Percentiles rank a stretch among this genome's conserved stretches.
Conservation (phyloP, 2,329 filamentous ascomycete genomes). For the Aspergillus oerlinghausenensis region DNA sequence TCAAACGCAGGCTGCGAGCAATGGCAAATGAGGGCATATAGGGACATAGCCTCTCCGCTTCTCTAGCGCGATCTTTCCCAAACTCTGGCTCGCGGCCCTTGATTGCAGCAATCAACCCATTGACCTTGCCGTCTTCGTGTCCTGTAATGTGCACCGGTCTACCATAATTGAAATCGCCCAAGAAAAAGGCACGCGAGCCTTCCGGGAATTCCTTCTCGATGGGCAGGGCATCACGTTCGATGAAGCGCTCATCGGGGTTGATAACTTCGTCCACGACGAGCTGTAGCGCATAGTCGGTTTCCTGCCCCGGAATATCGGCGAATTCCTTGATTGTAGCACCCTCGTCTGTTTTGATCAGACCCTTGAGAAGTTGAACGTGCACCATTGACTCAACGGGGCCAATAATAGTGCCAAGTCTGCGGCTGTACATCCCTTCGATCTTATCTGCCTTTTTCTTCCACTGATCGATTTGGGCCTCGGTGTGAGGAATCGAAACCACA, state of each 20-base stretch:
- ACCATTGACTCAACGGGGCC: constrained; percentile 84
- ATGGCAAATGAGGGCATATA: constrained; percentile 90
- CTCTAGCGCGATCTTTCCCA: constrained; percentile 65
- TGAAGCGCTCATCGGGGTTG: constrained; percentile 87
- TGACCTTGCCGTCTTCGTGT: constrained; percentile 69
- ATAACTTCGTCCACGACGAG: constrained; percentile 83
- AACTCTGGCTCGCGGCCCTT: constrained; percentile 77
- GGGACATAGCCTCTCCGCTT: constrained; percentile 64
- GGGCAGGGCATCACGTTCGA: constrained; percentile 81
- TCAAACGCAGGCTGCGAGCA: constrained; percentile 73
- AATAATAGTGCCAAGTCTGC: constrained; percentile 81
- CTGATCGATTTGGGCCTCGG: constrained; percentile 69
- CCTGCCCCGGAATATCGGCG: constrained; percentile 74
- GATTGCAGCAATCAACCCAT: constrained; percentile 70
- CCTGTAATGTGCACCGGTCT: constrained; percentile 77
- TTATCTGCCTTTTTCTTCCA: constrained; percentile 79
- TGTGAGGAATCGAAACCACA: constrained; percentile 66
- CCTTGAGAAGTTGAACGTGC: constrained; percentile 90
- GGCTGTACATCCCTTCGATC: constrained; percentile 85
- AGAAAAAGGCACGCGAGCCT: constrained; percentile 80
- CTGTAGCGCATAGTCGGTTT: constrained; percentile 87
- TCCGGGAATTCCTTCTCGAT: constrained; percentile 88
- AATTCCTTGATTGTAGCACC: constrained; percentile 93
- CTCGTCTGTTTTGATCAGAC: constrained; percentile 82
- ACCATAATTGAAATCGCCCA: constrained; percentile 90